Percentiles rank a stretch among this genome's conserved stretches.
phyloP scores from a whole-genome alignment of 306 rosid genomes.

The Cercis canadensis region DNA sequence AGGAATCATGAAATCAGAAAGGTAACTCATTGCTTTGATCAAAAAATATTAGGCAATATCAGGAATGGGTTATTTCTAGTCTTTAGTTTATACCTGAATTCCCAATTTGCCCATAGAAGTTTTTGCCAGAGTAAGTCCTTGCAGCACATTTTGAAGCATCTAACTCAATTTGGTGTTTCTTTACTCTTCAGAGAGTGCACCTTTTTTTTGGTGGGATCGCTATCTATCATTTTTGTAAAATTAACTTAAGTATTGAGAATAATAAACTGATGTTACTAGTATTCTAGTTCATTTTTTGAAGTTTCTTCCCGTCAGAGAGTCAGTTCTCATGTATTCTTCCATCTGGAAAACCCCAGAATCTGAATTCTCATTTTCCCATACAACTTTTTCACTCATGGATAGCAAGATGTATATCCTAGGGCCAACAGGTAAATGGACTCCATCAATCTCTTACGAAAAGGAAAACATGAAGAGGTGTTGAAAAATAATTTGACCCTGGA shows the following conservation, averaged over 20 bases:
- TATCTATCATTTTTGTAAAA: constrained; percentile 21
- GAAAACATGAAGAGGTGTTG: constrained; percentile 22
- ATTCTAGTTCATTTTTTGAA: constrained; percentile 17
- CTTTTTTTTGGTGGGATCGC: constrained; percentile 11
- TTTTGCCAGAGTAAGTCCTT: not conserved
- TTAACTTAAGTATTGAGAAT: not conserved
- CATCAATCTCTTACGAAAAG: constrained; percentile 11
- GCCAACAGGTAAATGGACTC: constrained; percentile 19
- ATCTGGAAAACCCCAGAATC: constrained; percentile 4
- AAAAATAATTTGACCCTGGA: not conserved
- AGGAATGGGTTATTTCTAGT: constrained; percentile 9
- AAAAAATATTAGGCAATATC: constrained; percentile 2
- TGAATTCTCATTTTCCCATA: constrained; percentile 23
- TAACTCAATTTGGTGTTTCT: constrained; percentile 12
- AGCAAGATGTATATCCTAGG: constrained; percentile 20
- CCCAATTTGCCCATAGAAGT: not conserved
- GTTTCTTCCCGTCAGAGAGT: not conserved
- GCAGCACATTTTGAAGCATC: constrained; percentile 26
- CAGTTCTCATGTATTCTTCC: not conserved
- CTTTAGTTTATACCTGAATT: constrained; percentile 5
- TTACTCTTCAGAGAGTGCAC: not conserved
- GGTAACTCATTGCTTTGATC: constrained; percentile 55
- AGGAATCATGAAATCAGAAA: constrained; percentile 91
- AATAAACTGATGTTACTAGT: not conserved
- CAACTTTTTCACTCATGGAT: not conserved